These are phyloP conservation scores for Dendrobium chrysotoxum DNA, from an alignment of 106 monocot species.

Conservation along the genomic window DNA sequence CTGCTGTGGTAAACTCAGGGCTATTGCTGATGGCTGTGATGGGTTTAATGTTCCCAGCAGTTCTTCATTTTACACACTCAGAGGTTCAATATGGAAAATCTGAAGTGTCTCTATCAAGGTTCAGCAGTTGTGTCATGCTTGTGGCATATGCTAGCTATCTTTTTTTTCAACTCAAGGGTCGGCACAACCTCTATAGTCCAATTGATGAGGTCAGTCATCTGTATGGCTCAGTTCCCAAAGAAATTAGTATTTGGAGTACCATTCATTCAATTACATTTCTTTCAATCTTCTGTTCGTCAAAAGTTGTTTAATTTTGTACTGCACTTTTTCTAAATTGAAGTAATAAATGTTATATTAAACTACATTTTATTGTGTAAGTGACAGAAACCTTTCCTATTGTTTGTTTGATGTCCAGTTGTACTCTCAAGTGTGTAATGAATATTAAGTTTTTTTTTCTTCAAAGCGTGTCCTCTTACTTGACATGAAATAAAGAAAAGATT, in stretches of 20 bases:
- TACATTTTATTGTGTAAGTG: background rate
- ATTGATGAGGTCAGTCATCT: conserved; percentile 47
- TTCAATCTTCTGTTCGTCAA: background rate
- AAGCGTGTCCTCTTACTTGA: too few relatives aligned
- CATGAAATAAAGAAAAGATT: too few relatives aligned
- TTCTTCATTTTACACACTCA: conserved; percentile 94
- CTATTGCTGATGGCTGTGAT: conserved; percentile 93
- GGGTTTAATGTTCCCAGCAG: conserved; percentile 92
- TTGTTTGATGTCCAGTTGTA: background rate
- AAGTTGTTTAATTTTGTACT: background rate
- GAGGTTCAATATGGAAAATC: conserved; percentile 97
- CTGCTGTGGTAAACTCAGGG: conserved; percentile 94
- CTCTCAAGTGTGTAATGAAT: background rate
- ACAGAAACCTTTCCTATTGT: background rate
- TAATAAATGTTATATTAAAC: background rate
- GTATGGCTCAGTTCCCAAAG: background rate
- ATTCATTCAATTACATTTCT: background rate
- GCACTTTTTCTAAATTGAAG: too few relatives aligned
- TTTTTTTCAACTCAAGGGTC: conserved; percentile 84
- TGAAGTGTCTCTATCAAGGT: conserved; percentile 85
- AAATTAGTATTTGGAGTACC: background rate
- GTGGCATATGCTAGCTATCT: conserved; percentile 94
- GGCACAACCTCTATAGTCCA: conserved; percentile 51
- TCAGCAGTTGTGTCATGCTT: conserved; percentile 95
- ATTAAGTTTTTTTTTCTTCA: too few relatives aligned